These are phyloP conservation scores for Soucietia sequanensis DNA, from an alignment of 805 yeast species.

Conservation along the genomic window DNA sequence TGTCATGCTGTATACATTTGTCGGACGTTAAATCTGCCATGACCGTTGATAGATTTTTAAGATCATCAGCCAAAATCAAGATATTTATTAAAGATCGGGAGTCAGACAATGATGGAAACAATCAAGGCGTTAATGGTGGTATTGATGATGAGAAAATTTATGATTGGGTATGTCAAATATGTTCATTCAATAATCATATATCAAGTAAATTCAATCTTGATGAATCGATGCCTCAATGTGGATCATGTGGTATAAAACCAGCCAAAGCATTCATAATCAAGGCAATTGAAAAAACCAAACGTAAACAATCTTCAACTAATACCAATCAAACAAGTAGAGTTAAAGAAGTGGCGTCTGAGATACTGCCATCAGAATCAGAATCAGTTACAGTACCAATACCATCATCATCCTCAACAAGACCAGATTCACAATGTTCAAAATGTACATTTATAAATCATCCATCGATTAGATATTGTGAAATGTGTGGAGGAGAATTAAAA, in stretches of 20 bases:
- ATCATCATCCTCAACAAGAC: slow-evolving; percentile 1
- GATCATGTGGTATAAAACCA: slow-evolving; percentile 39
- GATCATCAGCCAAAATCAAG: slow-evolving; percentile 76
- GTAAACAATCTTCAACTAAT: slow-evolving; percentile 2
- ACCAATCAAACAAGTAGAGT: slow-evolving; percentile 6
- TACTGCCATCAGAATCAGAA: neutral
- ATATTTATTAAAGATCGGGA: slow-evolving; percentile 16
- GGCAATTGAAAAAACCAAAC: slow-evolving; percentile 12
- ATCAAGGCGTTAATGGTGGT: neutral
- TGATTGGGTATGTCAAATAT: slow-evolving; percentile 87
- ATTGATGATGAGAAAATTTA: slow-evolving; percentile 6
- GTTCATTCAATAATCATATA: slow-evolving; percentile 62
- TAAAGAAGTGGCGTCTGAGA: slow-evolving; percentile 1
- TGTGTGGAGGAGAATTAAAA: slow-evolving; percentile 65
- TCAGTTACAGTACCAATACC: neutral
- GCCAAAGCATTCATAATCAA: slow-evolving; percentile 6
- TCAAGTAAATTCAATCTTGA: slow-evolving; percentile 14
- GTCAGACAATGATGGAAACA: neutral
- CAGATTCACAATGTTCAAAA: slow-evolving; percentile 37
- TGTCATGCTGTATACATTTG: slow-evolving; percentile 50
- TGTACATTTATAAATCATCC: slow-evolving; percentile 88
- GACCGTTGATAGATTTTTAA: slow-evolving; percentile 55
- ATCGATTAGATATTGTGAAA: slow-evolving; percentile 73
- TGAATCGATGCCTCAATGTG: slow-evolving; percentile 31
- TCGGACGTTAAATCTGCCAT: slow-evolving; percentile 28